Evolutionary conservation across 1,284 basidiomycete genomes (phyloP), one percentile per base, ranked within the genome.

Genomic region (Puccinia triticina): DNA sequence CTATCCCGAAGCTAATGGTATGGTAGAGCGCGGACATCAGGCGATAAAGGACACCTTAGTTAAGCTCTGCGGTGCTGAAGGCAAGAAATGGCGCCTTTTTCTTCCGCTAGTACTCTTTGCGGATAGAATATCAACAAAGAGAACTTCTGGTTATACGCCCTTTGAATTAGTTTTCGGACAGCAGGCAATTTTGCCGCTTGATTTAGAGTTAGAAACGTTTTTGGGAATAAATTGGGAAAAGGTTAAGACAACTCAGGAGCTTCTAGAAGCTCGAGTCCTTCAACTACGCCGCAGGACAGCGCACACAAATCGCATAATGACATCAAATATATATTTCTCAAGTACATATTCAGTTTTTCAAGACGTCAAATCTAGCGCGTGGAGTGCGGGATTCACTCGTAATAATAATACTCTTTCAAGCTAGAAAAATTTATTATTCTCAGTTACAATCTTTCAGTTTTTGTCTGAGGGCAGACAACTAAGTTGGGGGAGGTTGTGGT

Each of bases 91-190:
- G 73, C 53, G 32, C 23, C 5, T 5, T 34, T 75, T 55, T 21
- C 40, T 75, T 23, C 73, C 73, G 34, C 12, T 29, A 34, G 73
- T 75, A n/a, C 18, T 34, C 14, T 75, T 75, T 75, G 26, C 48
- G 23, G 55, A 57, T 37, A 59, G 55, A 40, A 40, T 67, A 2
- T 40, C 64, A 8, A 67, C 64, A 10, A 67, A 67, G 23, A 37
- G 64, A 10, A 67, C 64, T 4, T 40, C 64, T 26, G 69, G 43
- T 10, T 72, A 53, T 21, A 43, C 2, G 4, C 69, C 69, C 29
- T 77, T 46, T 50, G 26, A 77, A 66, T 12, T 77, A 4, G 8
- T 64, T 2, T 77, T 77, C 67, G 75, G 61, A 18, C 59, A 77
- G 26, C 37, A 34, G 26, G 59, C 75, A n/a, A 29, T 77, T 23